A percentile compares a stretch with the other conserved stretches of the same genome.
Evolutionary conservation across 2,329 filamentous ascomycete genomes (phyloP).

Genomic region (Xylaria sp.): DNA sequence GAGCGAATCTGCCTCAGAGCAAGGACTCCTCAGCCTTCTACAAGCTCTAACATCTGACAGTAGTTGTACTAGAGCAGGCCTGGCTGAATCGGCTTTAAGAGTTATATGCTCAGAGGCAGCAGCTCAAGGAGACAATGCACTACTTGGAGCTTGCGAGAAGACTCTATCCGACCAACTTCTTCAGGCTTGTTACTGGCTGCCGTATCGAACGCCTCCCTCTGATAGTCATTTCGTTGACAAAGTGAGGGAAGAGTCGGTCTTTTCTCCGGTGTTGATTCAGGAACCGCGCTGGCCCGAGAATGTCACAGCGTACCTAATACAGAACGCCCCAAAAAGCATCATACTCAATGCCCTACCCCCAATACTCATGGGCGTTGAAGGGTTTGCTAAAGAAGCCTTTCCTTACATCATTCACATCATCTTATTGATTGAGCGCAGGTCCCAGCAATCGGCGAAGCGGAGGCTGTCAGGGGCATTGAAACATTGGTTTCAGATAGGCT

Average conservation of each 20-base stretch:
- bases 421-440: constrained; percentile 70
- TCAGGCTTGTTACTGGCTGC: constrained; percentile 61
- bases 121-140: constrained; percentile 52
- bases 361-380: constrained; percentile 68
- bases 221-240: constrained; percentile 47
- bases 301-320: constrained; percentile 66
- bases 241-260: constrained; percentile 41
- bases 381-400: constrained; percentile 75
- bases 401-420: constrained; percentile 87
- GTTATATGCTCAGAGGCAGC: constrained; percentile 60
- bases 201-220: constrained; percentile 61
- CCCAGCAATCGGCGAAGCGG: constrained; percentile 63
- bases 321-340: constrained; percentile 64
- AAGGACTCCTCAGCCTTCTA: constrained; percentile 66
- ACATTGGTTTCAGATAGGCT: constrained; percentile 63
- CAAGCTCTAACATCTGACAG: constrained; percentile 65
- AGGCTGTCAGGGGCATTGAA: constrained; percentile 70
- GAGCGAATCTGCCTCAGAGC: constrained; percentile 63
- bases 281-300: constrained; percentile 64
- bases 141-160: constrained; percentile 57
- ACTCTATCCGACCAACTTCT: constrained; percentile 59
- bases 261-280: constrained; percentile 50
- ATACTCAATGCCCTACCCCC: constrained; percentile 72
- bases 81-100: constrained; percentile 66
- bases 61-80: constrained; percentile 60